These are phyloP conservation scores for Spathaspora sp. DNA, from an alignment of 1,139 yeast genomes.

Conservation along the genomic window DNA sequence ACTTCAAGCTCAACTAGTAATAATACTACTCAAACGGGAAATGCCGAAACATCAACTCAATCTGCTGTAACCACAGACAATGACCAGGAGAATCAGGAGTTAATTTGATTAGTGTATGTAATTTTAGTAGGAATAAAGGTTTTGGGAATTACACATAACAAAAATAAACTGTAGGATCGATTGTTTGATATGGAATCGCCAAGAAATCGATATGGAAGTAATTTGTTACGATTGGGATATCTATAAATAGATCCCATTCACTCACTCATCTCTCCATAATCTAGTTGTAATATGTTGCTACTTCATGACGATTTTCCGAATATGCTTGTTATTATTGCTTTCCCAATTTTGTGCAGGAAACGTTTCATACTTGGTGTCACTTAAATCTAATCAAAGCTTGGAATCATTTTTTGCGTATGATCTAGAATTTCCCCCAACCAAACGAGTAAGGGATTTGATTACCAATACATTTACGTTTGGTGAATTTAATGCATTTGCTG, in stretches of 20 bases:
- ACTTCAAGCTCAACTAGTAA: slow-evolving; percentile 14
- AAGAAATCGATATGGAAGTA: neutral
- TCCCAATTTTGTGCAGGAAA: neutral
- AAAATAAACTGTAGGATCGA: neutral
- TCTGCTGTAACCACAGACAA: slow-evolving; percentile 4
- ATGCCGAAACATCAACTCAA: neutral
- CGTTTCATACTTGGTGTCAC: slow-evolving; percentile 22
- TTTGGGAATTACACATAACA: neutral
- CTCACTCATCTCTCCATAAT: neutral
- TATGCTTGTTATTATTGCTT: neutral
- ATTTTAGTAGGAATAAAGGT: neutral
- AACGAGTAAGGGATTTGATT: slow-evolving; percentile 44
- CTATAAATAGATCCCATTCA: neutral
- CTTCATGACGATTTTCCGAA: neutral
- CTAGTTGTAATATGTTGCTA: neutral
- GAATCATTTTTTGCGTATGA: slow-evolving; percentile 43
- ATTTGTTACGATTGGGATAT: neutral
- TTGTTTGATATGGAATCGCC: neutral
- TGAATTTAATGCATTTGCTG: slow-evolving; percentile 61
- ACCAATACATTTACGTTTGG: slow-evolving; percentile 56
- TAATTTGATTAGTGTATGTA: neutral
- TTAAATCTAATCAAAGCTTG: slow-evolving; percentile 28
- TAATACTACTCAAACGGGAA: neutral
- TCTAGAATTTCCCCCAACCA: slow-evolving; percentile 27
- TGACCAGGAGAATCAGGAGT: slow-evolving; percentile 4